Percentiles rank a stretch among this genome's conserved stretches.
Conservation (phyloP, 192 early-diverging fungal species). For the Linnemannia exigua region DNA sequence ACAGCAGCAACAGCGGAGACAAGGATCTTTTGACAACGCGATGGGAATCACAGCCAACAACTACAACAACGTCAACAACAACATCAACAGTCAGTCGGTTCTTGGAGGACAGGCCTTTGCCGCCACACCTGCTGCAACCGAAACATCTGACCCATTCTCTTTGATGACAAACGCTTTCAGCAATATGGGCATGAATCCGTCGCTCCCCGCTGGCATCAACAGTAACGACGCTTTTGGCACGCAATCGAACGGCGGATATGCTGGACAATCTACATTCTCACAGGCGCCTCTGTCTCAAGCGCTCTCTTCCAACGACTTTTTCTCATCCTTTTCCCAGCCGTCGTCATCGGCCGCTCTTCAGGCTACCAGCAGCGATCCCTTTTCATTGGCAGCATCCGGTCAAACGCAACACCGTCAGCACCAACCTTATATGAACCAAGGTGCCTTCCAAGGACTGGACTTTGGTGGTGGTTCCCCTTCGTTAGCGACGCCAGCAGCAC, state of each 20-base stretch:
- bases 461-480: background rate
- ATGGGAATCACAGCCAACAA: background rate
- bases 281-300: background rate
- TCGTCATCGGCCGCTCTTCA: background rate
- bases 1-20: constrained; percentile 9
- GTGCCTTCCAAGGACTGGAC: constrained; percentile 24
- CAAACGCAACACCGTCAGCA: background rate
- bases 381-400: constrained; percentile 14
- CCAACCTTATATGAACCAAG: constrained; percentile 11
- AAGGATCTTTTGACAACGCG: constrained; percentile 26
- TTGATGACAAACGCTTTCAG: constrained; percentile 42
- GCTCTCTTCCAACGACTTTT: constrained; percentile 20
- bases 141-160: constrained; percentile 42
- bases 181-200: constrained; percentile 24
- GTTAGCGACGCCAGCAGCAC: background rate
- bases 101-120: constrained; percentile 24
- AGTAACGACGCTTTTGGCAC: constrained; percentile 6
- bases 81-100: background rate
- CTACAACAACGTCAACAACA: background rate
- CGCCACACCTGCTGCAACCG: constrained; percentile 20
- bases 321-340: constrained; percentile 22
- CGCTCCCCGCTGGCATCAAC: background rate
- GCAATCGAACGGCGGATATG: background rate
- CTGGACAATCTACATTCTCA: background rate
- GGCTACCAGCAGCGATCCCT: constrained; percentile 15